Evolutionary conservation across 2,329 filamentous ascomycete genomes (phyloP), one percentile per base, ranked within the genome.

Genomic region (Pseudopithomyces chartarum): DNA sequence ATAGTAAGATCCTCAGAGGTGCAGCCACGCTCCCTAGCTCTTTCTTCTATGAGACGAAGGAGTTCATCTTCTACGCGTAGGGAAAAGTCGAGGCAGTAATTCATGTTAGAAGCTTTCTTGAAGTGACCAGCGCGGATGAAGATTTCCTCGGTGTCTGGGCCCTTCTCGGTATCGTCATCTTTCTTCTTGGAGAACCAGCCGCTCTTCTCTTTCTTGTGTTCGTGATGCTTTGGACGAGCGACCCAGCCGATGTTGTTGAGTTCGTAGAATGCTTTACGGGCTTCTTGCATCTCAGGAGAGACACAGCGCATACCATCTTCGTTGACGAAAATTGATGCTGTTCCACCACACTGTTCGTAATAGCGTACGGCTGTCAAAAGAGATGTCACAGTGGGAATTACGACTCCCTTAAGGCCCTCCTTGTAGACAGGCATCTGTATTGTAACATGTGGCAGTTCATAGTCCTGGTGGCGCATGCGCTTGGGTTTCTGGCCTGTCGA

Each of bases 361-460:
- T 78, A 77, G 15, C 74, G 78, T 26, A 80, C 79, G 22, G 78
- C 78, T 69, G 90, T 87, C 76, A 91, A 90, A 74, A 92, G 84
- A 2, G 89, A 91, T 68, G 86, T 87, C 66, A 92, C 85, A 0
- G 90, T 92, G 3, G 90, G 90, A n/a, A 82, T 84, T 67, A 92
- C 91, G 73, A 94, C 90, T 59, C 81, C 86, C 49, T 80, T 79
- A 11, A 95, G 81, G 60, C 90, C 90, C 74, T 94, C 91, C 74
- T 93, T 94, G 80, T 95, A 95, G 0, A 95, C 90, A 8, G 91
- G 91, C 71, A 90, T 92, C 70, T 95, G 91, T 48, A 95, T 90
- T 5, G 77, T 80, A 60, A 90, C 82, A 69, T 90, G 90, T 2
- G 88, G 89, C 15, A 92, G 80, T 73, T n/a, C 78, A 54, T 65